Evolutionary conservation across 257 asterid species (phyloP).

Genomic region (Nicotiana sylvestris): DNA sequence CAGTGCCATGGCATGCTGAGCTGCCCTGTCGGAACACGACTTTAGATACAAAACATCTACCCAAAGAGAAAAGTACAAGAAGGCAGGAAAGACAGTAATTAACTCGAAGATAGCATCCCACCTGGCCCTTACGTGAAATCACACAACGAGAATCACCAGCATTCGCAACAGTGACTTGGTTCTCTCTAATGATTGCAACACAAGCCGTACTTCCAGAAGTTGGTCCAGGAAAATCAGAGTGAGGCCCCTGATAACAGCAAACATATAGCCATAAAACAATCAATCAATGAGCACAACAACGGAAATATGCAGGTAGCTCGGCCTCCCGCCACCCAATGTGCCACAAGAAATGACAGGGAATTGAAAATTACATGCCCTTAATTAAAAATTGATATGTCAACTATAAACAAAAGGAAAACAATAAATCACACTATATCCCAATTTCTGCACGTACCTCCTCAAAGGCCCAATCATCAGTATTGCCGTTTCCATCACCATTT

Average conservation of each 20-base stretch:
- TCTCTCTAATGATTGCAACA: conserved; percentile 74
- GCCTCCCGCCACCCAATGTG: not conserved
- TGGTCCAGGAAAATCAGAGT: conserved; percentile 95
- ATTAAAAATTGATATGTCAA: not conserved
- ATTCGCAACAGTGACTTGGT: conserved; percentile 84
- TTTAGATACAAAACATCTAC: not conserved
- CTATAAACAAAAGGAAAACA: not conserved
- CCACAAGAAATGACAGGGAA: not conserved
- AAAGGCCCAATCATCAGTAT: conserved; percentile 88
- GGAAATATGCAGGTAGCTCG: not conserved
- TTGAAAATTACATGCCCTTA: not conserved
- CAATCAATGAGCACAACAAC: not conserved
- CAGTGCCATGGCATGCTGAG: conserved; percentile 1
- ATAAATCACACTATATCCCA: not conserved
- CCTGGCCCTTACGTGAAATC: conserved; percentile 96
- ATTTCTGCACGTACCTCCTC: conserved; percentile 63
- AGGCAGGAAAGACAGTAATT: not conserved
- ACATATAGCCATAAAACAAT: not conserved
- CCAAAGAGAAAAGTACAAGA: not conserved
- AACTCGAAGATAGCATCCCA: conserved; percentile 20
- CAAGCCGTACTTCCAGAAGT: conserved; percentile 97
- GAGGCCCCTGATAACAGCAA: conserved; percentile 69
- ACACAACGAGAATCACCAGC: conserved; percentile 99
- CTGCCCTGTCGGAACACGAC: not conserved
- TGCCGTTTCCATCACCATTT: conserved; percentile 59